phyloP scores from a whole-genome alignment of 2,329 filamentous ascomycete species.

The Xylaria sp. region DNA sequence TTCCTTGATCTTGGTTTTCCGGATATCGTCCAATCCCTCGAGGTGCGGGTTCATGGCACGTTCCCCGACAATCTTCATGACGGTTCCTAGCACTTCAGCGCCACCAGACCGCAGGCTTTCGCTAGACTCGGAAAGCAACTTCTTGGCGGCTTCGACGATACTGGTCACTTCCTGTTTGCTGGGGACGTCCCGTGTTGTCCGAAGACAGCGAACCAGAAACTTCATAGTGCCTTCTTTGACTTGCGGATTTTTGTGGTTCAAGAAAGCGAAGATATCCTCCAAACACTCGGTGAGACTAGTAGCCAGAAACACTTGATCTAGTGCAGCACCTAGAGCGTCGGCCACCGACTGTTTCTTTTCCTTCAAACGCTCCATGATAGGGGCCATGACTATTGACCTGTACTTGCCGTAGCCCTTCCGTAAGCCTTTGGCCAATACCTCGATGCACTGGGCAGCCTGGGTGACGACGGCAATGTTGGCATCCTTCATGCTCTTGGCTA shows the following conservation, averaged over 20 bases:
- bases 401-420: conserved; percentile 83
- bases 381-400: conserved; percentile 80
- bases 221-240: conserved; percentile 96
- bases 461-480: conserved; percentile 96
- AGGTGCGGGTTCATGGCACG: conserved; percentile 93
- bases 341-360: conserved; percentile 94
- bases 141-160: conserved; percentile 90
- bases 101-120: conserved; percentile 88
- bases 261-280: conserved; percentile 87
- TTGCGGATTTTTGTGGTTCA: conserved; percentile 96
- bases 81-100: conserved; percentile 88
- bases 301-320: conserved; percentile 75
- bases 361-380: conserved; percentile 95
- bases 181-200: conserved; percentile 84
- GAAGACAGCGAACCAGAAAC: conserved; percentile 89
- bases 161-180: conserved; percentile 83
- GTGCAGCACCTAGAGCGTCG: conserved; percentile 85
- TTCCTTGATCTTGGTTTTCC: conserved; percentile 96
- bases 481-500: conserved; percentile 99
- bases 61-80: conserved; percentile 99
- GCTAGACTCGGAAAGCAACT: conserved; percentile 88
- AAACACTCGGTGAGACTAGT: conserved; percentile 85
- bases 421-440: conserved; percentile 87
- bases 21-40: conserved; percentile 93
- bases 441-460: conserved; percentile 91